phyloP scores from a whole-genome alignment of 1,284 basidiomycete species.

The Puccinia sorghi region DNA sequence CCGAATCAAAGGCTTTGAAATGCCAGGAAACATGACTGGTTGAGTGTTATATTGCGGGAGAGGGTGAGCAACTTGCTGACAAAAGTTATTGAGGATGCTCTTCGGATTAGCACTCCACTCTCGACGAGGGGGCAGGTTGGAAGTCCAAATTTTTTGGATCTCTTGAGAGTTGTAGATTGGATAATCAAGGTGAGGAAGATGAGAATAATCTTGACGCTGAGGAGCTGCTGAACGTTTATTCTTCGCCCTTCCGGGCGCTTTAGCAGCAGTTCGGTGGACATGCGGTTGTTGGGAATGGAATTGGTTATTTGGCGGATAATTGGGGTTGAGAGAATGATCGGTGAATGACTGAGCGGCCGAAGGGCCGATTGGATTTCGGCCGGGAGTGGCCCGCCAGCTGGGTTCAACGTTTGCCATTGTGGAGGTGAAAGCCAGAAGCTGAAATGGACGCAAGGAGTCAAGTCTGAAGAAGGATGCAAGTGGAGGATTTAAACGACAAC shows the following conservation, averaged over 20 bases:
- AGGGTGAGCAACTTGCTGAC: constrained; percentile 16
- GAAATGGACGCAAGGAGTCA: not conserved
- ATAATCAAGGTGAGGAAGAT: constrained; percentile 30
- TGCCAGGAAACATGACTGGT: constrained; percentile 27
- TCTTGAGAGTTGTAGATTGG: constrained; percentile 27
- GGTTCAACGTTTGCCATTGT: not conserved
- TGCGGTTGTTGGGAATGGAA: constrained; percentile 13
- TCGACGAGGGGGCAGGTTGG: constrained; percentile 17
- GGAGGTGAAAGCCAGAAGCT: not conserved
- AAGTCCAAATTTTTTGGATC: constrained; percentile 24
- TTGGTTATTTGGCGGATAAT: not conserved
- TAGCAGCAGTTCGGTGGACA: not conserved
- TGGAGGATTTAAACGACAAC: not conserved
- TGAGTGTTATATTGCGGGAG: constrained; percentile 34
- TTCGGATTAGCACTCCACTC: constrained; percentile 47
- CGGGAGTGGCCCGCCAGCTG: not conserved
- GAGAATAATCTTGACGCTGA: not conserved
- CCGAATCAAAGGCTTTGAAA: constrained; percentile 24
- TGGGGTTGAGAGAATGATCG: constrained; percentile 3
- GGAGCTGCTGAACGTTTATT: not conserved
- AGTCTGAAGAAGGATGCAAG: not conserved
- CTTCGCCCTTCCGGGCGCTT: not conserved
- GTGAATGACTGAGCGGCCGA: not conserved
- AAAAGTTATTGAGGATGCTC: constrained; percentile 46
- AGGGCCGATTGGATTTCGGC: not conserved